Evolutionary conservation across 345 rosid species (phyloP).

Genomic region (Sisymbrium irio): DNA sequence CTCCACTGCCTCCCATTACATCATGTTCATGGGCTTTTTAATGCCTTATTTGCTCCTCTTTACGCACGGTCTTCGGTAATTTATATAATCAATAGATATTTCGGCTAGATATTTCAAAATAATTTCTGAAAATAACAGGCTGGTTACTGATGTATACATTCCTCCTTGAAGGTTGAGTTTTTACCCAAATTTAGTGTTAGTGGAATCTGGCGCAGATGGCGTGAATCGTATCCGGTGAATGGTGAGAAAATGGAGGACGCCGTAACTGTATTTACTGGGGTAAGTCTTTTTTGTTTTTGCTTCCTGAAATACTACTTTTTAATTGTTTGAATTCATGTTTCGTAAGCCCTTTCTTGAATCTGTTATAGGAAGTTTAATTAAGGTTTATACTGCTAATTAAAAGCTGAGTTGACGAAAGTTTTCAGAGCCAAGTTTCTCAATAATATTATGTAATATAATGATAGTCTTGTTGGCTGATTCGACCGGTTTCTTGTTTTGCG

Average conservation of each 20-base stretch:
- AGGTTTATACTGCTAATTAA: background rate
- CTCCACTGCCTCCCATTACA: slow-evolving; percentile 94
- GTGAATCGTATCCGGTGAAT: slow-evolving; percentile 67
- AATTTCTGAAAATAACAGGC: slow-evolving; percentile 4
- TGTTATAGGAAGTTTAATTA: background rate
- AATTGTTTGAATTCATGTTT: background rate
- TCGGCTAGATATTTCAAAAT: background rate
- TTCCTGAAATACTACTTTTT: background rate
- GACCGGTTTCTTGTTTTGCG: background rate
- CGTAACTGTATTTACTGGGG: slow-evolving; percentile 90
- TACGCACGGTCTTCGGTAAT: slow-evolving; percentile 77
- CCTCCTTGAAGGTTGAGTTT: slow-evolving; percentile 79
- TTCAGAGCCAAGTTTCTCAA: background rate
- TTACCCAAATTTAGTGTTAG: slow-evolving; percentile 93
- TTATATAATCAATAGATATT: background rate
- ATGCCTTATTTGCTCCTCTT: slow-evolving; percentile 82
- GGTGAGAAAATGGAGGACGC: slow-evolving; percentile 54
- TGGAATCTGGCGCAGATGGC: slow-evolving; percentile 94
- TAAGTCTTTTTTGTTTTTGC: slow-evolving; percentile 37
- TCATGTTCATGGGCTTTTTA: slow-evolving; percentile 98
- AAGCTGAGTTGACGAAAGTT: background rate
- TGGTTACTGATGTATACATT: background rate
- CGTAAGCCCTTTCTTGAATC: slow-evolving; percentile 6
- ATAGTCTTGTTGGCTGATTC: slow-evolving; percentile 1
- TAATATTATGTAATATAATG: background rate